Percentiles rank a stretch among this genome's conserved stretches.
phyloP scores from a whole-genome alignment of 2,329 filamentous ascomycete genomes.

The Aspergillus fumigatus region DNA sequence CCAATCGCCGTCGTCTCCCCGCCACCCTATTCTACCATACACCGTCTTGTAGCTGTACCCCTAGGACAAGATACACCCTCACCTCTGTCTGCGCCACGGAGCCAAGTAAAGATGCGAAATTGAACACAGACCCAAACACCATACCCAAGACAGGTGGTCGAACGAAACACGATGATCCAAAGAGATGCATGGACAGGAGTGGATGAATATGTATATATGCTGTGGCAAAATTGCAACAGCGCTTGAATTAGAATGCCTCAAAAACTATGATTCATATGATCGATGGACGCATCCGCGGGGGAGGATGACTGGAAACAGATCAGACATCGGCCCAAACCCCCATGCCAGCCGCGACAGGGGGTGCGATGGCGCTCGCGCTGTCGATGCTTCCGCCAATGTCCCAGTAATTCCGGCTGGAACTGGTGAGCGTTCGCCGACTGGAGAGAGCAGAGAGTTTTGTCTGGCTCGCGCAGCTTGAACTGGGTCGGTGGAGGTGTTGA shows the following conservation, averaged over 20 bases:
- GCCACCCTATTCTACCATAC: background rate
- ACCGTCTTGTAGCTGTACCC: background rate
- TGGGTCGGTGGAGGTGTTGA: slow-evolving; percentile 45
- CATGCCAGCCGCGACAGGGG: slow-evolving; percentile 56
- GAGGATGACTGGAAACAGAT: background rate
- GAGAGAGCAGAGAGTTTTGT: slow-evolving; percentile 71
- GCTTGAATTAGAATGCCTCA: background rate
- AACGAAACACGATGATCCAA: background rate
- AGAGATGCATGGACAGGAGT: background rate
- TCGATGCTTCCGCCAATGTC: slow-evolving; percentile 78
- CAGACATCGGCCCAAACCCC: slow-evolving; percentile 69
- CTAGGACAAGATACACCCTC: background rate
- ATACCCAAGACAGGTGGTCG: background rate
- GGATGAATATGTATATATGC: background rate
- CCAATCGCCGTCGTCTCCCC: background rate
- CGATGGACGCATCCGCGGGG: background rate
- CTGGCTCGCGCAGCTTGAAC: slow-evolving; percentile 79
- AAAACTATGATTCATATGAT: background rate
- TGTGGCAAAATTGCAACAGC: background rate
- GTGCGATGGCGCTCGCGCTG: slow-evolving; percentile 67
- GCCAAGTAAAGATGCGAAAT: background rate
- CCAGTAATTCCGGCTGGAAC: slow-evolving; percentile 84
- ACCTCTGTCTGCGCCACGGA: background rate
- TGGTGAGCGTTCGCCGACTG: slow-evolving; percentile 51
- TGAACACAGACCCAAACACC: background rate